Percentiles rank a stretch among this genome's conserved stretches.
These are phyloP conservation scores for Ricinus communis DNA, from an alignment of 345 rosid species.

Conservation along the genomic window DNA sequence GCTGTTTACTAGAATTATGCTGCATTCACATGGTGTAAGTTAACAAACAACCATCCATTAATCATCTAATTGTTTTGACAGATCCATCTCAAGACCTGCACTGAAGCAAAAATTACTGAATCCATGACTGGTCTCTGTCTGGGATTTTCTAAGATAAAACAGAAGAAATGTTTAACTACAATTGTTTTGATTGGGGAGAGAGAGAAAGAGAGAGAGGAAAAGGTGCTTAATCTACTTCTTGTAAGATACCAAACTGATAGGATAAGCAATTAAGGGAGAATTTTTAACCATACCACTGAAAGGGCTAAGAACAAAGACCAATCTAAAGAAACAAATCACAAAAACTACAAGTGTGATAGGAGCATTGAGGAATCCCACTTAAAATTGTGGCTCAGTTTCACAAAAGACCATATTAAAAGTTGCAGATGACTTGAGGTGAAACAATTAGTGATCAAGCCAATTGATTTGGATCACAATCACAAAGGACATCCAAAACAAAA, in stretches of 20 bases:
- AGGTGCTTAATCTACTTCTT: not conserved
- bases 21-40: too few species aligned
- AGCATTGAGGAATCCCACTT: not conserved
- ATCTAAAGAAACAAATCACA: too few species aligned
- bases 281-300: not conserved
- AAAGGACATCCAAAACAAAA: not conserved
- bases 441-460: not conserved
- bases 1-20: too few species aligned
- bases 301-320: not conserved
- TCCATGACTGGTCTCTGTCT: too few species aligned
- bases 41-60: too few species aligned
- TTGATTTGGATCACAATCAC: not conserved
- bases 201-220: too few species aligned
- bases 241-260: not conserved
- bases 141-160: too few species aligned
- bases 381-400: not conserved
- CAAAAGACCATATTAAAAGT: not conserved
- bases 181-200: too few species aligned
- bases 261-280: not conserved
- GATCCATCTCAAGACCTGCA: too few species aligned
- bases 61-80: too few species aligned
- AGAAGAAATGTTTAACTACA: too few species aligned
- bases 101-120: too few species aligned
- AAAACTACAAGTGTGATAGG: not conserved
- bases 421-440: not conserved